Conservation (phyloP, 441 rosid species). For the Manihot esculenta region DNA sequence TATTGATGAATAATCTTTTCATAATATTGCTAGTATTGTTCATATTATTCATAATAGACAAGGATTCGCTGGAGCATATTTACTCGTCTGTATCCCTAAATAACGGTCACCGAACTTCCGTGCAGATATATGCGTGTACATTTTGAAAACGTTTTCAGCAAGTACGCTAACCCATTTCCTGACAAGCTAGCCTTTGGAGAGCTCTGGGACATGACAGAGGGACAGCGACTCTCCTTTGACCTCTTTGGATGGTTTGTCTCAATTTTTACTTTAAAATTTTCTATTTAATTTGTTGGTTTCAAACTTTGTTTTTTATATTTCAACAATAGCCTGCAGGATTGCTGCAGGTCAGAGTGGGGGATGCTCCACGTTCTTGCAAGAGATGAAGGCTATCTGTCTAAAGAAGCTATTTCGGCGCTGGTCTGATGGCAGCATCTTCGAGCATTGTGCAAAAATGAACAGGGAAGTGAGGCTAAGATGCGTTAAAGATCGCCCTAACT, state of each 20-base stretch:
- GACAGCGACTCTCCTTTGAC: constrained; percentile 39
- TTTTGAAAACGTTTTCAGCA: constrained; percentile 53
- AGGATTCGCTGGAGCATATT: too few species aligned
- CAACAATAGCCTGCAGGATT: constrained; percentile 36
- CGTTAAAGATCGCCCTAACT: not conserved
- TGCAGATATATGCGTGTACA: constrained; percentile 48
- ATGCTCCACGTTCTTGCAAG: constrained; percentile 56
- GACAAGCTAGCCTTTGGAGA: constrained; percentile 43
- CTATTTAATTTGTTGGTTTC: not conserved
- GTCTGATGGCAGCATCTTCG: constrained; percentile 77
- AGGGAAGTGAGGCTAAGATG: constrained; percentile 21
- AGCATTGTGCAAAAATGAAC: constrained; percentile 53
- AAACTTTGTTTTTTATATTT: not conserved
- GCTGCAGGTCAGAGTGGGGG: constrained; percentile 58
- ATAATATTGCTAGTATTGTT: too few species aligned
- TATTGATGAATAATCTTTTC: too few species aligned
- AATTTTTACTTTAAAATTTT: too few species aligned
- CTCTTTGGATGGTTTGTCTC: constrained; percentile 46
- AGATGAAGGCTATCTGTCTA: constrained; percentile 62
- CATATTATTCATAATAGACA: too few species aligned
- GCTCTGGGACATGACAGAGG: constrained; percentile 57
- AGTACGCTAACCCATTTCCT: constrained; percentile 46
- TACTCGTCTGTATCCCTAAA: too few species aligned
- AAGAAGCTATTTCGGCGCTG: constrained; percentile 74
- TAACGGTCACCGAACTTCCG: not conserved